These are phyloP conservation scores for Mucor racemosus DNA, from an alignment of 371 early-diverging fungal genomes.

Conservation along the genomic window DNA sequence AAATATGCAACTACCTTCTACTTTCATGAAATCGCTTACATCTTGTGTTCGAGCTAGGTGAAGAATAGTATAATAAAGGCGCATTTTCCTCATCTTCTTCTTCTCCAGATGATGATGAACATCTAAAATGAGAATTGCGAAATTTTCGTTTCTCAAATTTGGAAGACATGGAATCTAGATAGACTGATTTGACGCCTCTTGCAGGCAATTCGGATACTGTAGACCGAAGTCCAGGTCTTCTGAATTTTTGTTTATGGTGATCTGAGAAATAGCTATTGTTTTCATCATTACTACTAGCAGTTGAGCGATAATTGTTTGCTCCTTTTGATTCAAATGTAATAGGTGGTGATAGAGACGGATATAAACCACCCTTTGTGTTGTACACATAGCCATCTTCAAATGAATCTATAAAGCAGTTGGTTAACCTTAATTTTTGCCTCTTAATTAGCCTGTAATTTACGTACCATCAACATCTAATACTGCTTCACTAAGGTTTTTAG, in stretches of 20 bases:
- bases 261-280: constrained; percentile 16
- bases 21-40: neutral
- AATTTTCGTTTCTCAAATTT: constrained; percentile 11
- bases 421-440: neutral
- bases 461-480: constrained; percentile 53
- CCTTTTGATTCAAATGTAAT: constrained; percentile 12
- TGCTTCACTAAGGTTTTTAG: constrained; percentile 52
- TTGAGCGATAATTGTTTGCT: neutral
- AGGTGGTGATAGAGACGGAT: constrained; percentile 32
- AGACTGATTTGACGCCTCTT: constrained; percentile 28
- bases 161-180: constrained; percentile 13
- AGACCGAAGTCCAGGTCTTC: constrained; percentile 44
- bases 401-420: constrained; percentile 33
- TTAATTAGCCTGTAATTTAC: neutral
- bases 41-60: constrained; percentile 4
- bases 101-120: constrained; percentile 15
- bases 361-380: constrained; percentile 20
- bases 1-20: neutral
- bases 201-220: constrained; percentile 46
- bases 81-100: constrained; percentile 31
- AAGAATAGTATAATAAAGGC: constrained; percentile 24
- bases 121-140: constrained; percentile 3
- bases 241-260: constrained; percentile 19
- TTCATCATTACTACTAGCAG: constrained; percentile 8
- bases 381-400: constrained; percentile 50